Evolutionary conservation across 768 basidiomycete genomes (phyloP).

Genomic region (Neoboletus brunneissimus): DNA sequence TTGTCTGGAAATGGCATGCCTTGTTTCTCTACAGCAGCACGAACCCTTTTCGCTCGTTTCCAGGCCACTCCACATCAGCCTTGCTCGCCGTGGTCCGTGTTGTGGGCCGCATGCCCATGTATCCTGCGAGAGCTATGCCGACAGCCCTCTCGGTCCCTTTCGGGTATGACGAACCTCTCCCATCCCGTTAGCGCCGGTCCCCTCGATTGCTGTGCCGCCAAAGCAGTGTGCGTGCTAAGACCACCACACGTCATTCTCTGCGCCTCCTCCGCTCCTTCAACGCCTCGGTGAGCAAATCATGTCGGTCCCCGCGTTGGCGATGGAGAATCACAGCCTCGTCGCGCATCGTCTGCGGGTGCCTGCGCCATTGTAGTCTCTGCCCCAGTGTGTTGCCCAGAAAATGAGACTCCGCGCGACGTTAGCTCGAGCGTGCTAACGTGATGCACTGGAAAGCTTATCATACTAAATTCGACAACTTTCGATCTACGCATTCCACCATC

Average conservation of each 20-base stretch:
- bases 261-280: slow-evolving; percentile 12
- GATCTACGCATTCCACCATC: slow-evolving; percentile 23
- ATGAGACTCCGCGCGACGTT: slow-evolving; percentile 11
- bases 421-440: slow-evolving; percentile 14
- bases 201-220: slow-evolving; percentile 19
- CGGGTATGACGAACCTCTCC: background rate
- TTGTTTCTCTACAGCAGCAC: slow-evolving; percentile 17
- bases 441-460: slow-evolving; percentile 29
- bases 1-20: slow-evolving; percentile 22
- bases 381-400: background rate
- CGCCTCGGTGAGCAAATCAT: slow-evolving; percentile 2
- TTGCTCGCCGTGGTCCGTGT: background rate
- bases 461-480: slow-evolving; percentile 16
- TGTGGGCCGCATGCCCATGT: background rate
- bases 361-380: slow-evolving; percentile 5
- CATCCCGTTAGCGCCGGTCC: background rate
- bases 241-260: slow-evolving; percentile 14
- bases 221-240: slow-evolving; percentile 23
- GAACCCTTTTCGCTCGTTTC: background rate
- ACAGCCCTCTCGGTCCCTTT: background rate
- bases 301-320: slow-evolving; percentile 12
- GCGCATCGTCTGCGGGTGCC: slow-evolving; percentile 6
- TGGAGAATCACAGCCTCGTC: slow-evolving; percentile 24
- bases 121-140: slow-evolving; percentile 2
- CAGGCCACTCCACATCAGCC: background rate